phyloP scores from a whole-genome alignment of 2,329 filamentous ascomycete species.

The Arthroderma sp. region DNA sequence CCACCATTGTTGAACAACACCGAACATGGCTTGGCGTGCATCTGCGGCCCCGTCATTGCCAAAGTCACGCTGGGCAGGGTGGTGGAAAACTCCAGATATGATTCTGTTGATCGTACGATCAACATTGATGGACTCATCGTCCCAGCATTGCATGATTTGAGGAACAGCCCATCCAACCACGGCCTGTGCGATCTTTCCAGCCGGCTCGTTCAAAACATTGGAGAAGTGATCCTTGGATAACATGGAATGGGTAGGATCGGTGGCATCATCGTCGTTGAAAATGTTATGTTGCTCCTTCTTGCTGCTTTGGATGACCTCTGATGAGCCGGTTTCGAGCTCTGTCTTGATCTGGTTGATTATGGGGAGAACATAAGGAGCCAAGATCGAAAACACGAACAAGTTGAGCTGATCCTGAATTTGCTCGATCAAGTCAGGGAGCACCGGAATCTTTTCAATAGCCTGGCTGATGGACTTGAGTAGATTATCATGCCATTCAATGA shows the following conservation, averaged over 20 bases:
- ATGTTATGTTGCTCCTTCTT: conserved; percentile 74
- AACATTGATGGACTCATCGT: conserved; percentile 59
- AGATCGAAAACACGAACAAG: conserved; percentile 78
- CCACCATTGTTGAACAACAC: conserved; percentile 78
- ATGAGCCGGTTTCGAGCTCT: conserved; percentile 73
- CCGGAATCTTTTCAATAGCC: conserved; percentile 71
- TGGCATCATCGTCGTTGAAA: conserved; percentile 62
- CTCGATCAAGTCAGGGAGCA: conserved; percentile 73
- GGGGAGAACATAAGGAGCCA: conserved; percentile 77
- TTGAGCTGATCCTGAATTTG: conserved; percentile 78
- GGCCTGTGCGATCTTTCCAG: conserved; percentile 66
- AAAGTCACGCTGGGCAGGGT: conserved; percentile 62
- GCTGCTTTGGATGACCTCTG: conserved; percentile 76
- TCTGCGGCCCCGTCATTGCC: conserved; percentile 59
- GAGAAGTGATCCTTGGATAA: conserved; percentile 91
- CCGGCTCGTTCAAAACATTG: conserved; percentile 78
- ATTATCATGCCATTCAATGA: conserved; percentile 82
- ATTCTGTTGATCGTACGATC: conserved; percentile 61
- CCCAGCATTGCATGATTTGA: conserved; percentile 77
- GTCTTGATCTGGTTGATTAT: conserved; percentile 76
- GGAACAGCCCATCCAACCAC: conserved; percentile 77
- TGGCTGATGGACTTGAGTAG: conserved; percentile 66
- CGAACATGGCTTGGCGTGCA: conserved; percentile 64
- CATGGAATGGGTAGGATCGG: conserved; percentile 89
- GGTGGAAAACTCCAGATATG: conserved; percentile 71